phyloP scores from a whole-genome alignment of 768 basidiomycete species.

The Hypholoma fasciculare region DNA sequence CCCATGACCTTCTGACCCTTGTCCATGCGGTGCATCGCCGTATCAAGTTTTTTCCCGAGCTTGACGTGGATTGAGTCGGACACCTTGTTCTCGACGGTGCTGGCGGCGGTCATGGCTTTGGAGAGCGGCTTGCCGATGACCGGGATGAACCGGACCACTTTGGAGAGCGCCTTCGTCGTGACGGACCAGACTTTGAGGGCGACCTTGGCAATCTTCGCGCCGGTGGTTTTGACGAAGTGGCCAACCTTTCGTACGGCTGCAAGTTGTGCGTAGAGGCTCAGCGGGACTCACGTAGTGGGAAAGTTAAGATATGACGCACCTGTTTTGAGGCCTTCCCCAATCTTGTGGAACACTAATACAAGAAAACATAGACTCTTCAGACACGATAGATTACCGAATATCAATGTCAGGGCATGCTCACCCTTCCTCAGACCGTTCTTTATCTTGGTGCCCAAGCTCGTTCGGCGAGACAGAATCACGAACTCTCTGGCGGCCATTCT shows the following conservation, averaged over 20 bases:
- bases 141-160: constrained; percentile 9
- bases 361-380: not conserved
- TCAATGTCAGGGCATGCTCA: not conserved
- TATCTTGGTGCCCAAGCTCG: not conserved
- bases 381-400: too few species aligned
- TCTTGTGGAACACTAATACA: not conserved
- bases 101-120: constrained; percentile 1
- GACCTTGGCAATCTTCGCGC: constrained; percentile 13
- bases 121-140: constrained; percentile 5
- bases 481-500: not conserved
- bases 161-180: not conserved
- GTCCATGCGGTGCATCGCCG: constrained; percentile 2
- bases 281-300: not conserved
- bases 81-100: constrained; percentile 4
- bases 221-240: constrained; percentile 8
- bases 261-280: not conserved
- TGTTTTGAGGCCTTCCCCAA: not conserved
- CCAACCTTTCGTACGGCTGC: constrained; percentile 7
- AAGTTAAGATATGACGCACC: not conserved
- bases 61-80: constrained; percentile 9
- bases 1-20: not conserved
- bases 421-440: not conserved
- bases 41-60: not conserved
- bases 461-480: not conserved
- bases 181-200: constrained; percentile 11